These are phyloP conservation scores for Cercospora sp. DNA, from an alignment of 2,329 filamentous ascomycete species.

Conservation along the genomic window DNA sequence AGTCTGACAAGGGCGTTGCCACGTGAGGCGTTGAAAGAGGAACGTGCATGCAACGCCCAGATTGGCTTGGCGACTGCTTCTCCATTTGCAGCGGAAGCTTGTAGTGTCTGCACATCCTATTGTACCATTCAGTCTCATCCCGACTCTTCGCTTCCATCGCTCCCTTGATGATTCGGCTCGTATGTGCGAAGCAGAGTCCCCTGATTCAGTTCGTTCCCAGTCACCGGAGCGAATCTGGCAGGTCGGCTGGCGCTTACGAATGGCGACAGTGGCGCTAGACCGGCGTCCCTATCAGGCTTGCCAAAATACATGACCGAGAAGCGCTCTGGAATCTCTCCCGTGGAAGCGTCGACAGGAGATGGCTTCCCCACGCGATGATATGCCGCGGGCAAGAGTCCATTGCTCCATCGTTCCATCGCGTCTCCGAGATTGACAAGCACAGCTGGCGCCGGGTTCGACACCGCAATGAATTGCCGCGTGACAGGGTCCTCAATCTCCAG, in stretches of 20 bases:
- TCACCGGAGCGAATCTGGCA: constrained; percentile 10
- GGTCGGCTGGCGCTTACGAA: constrained; percentile 16
- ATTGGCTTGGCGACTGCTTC: neutral
- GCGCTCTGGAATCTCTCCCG: constrained; percentile 9
- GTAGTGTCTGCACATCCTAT: neutral
- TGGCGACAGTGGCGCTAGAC: constrained; percentile 15
- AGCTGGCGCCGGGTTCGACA: constrained; percentile 12
- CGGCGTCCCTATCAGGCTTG: constrained; percentile 19
- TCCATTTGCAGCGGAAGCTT: neutral
- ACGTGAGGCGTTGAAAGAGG: neutral
- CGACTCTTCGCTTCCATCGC: neutral
- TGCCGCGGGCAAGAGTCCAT: constrained; percentile 16
- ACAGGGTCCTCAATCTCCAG: constrained; percentile 23
- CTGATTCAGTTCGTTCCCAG: constrained; percentile 18
- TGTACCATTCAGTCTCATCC: neutral
- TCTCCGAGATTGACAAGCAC: constrained; percentile 23
- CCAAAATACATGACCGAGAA: constrained; percentile 22
- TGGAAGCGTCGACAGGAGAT: neutral
- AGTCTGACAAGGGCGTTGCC: neutral
- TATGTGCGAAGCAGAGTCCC: constrained; percentile 19
- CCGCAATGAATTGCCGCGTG: constrained; percentile 14
- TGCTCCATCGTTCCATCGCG: constrained; percentile 22
- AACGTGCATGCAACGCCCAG: neutral
- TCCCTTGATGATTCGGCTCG: constrained; percentile 2
- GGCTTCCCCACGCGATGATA: constrained; percentile 20